phyloP scores from a whole-genome alignment of 352 stramenopile genomes.

The Phytophthora rubi region DNA sequence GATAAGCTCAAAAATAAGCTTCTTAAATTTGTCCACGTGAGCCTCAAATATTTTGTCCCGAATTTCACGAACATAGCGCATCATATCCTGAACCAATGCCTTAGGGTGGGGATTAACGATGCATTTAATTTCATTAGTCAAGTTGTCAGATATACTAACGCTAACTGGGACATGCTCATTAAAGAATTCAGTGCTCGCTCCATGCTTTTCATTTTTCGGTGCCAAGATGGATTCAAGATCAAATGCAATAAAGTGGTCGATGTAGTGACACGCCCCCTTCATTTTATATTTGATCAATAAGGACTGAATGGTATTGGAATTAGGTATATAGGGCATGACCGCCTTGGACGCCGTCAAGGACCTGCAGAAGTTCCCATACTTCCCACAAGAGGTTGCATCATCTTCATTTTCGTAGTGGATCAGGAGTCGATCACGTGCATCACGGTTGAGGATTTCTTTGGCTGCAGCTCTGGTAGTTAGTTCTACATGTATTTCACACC shows the following conservation, averaged over 20 bases:
- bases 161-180: neutral
- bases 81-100: neutral
- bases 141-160: neutral
- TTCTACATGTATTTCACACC: too few species aligned
- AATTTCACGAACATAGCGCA: neutral
- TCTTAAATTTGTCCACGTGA: too few species aligned
- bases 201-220: too few species aligned
- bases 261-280: neutral
- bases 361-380: constrained; percentile 70
- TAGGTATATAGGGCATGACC: constrained; percentile 41
- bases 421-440: too few species aligned
- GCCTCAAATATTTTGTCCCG: neutral
- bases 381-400: constrained; percentile 30
- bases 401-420: constrained; percentile 3
- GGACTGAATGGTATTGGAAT: too few species aligned
- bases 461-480: too few species aligned
- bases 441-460: too few species aligned
- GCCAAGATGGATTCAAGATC: neutral
- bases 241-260: neutral
- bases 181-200: neutral
- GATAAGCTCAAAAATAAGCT: too few species aligned
- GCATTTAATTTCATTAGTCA: neutral
- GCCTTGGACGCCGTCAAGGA: constrained; percentile 57
- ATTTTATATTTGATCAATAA: too few species aligned
- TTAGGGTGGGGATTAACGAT: neutral